Evolutionary conservation across 2,329 filamentous ascomycete genomes (phyloP).

Genomic region (Xylaria sp.): DNA sequence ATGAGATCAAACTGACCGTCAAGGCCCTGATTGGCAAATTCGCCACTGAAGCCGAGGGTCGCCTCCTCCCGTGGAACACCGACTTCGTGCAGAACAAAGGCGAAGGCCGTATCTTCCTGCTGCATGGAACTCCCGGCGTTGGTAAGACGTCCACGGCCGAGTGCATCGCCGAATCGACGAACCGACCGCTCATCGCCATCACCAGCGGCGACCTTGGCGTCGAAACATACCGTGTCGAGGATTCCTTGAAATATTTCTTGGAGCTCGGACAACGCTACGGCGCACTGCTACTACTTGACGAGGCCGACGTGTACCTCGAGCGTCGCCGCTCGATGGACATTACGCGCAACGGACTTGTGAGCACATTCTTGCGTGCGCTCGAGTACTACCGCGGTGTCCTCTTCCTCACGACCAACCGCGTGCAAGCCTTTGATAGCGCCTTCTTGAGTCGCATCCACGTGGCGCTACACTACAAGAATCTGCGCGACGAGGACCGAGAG

Average conservation of each 20-base stretch:
- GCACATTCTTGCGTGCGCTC: conserved; percentile 60
- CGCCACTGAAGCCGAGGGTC: conserved; percentile 50
- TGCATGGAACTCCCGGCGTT: conserved; percentile 64
- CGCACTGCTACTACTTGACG: conserved; percentile 65
- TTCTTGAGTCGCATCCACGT: conserved; percentile 61
- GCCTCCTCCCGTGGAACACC: conserved; percentile 56
- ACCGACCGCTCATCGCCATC: conserved; percentile 61
- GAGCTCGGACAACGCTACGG: conserved; percentile 60
- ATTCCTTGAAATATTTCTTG: conserved; percentile 58
- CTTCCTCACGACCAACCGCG: conserved; percentile 62
- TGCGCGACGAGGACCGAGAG: conserved; percentile 55
- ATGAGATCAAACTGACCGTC: conserved; percentile 59
- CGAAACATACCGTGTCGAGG: conserved; percentile 52
- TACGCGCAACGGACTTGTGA: conserved; percentile 58
- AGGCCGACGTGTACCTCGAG: conserved; percentile 70
- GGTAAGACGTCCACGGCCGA: conserved; percentile 68
- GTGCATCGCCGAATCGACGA: conserved; percentile 61
- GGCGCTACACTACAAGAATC: conserved; percentile 57
- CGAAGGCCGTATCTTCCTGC: conserved; percentile 60
- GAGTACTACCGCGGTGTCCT: conserved; percentile 62
- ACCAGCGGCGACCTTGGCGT: conserved; percentile 60
- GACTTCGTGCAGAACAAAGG: conserved; percentile 63
- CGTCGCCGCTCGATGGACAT: conserved; percentile 57
- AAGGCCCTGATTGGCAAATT: conserved; percentile 60
- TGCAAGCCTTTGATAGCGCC: conserved; percentile 58